Percentiles rank a stretch among this genome's conserved stretches.
phyloP scores from a whole-genome alignment of 2,329 filamentous ascomycete species.

The Colletotrichum theobromicola region DNA sequence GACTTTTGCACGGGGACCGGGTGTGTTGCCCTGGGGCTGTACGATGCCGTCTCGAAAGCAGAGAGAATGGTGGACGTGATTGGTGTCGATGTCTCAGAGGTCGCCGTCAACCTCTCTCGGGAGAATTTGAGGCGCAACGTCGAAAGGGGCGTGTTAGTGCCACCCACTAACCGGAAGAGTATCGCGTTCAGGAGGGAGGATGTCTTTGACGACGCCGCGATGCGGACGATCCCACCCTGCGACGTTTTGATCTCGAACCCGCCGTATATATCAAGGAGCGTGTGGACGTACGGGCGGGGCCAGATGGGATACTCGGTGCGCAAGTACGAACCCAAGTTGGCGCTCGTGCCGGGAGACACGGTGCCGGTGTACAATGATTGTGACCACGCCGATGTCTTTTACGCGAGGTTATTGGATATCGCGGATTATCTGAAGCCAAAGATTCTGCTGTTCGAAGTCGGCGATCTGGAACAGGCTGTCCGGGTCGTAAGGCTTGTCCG shows the following conservation, averaged over 20 bases:
- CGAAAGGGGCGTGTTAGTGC: slow-evolving; percentile 25
- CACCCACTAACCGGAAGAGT: slow-evolving; percentile 22
- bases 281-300: slow-evolving; percentile 42
- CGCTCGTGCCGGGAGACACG: slow-evolving; percentile 65
- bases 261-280: slow-evolving; percentile 78
- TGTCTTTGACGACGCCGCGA: slow-evolving; percentile 50
- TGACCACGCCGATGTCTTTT: slow-evolving; percentile 64
- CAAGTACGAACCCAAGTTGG: slow-evolving; percentile 79
- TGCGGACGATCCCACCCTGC: slow-evolving; percentile 35
- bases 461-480: slow-evolving; percentile 69
- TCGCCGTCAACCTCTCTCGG: slow-evolving; percentile 68
- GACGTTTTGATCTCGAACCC: slow-evolving; percentile 88
- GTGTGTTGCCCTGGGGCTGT: slow-evolving; percentile 83
- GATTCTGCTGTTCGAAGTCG: slow-evolving; percentile 73
- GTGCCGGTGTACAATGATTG: slow-evolving; percentile 35
- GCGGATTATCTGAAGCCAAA: slow-evolving; percentile 54
- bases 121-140: slow-evolving; percentile 65
- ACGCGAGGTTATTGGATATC: slow-evolving; percentile 66
- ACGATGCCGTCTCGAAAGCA: slow-evolving; percentile 59
- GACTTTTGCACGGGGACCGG: slow-evolving; percentile 93
- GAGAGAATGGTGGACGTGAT: slow-evolving; percentile 53
- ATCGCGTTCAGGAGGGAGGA: slow-evolving; percentile 54
- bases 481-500: slow-evolving; percentile 62
- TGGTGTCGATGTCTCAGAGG: slow-evolving; percentile 75
- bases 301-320: slow-evolving; percentile 75